A percentile compares a stretch with the other conserved stretches of the same genome.
Evolutionary conservation across 192 early-diverging fungal genomes (phyloP).

Genomic region (Linnemannia schmuckeri): DNA sequence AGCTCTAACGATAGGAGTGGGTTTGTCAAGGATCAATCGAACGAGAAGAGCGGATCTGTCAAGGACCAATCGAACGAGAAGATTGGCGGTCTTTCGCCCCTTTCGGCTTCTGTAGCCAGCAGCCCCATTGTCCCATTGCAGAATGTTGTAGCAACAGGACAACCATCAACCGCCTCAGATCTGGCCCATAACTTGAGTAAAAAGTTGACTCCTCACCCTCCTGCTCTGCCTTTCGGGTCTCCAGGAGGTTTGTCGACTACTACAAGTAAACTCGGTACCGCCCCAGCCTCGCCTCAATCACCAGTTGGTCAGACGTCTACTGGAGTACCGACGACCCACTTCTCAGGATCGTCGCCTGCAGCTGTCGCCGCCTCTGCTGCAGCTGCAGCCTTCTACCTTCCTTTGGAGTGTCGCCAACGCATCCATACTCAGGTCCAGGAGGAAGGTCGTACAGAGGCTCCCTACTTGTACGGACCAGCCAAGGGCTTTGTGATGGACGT

Average conservation of each 20-base stretch:
- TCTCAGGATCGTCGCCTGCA: slow-evolving; percentile 17
- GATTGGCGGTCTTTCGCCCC: not conserved
- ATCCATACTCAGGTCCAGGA: slow-evolving; percentile 49
- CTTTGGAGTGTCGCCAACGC: slow-evolving; percentile 41
- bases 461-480: slow-evolving; percentile 45
- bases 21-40: too few relatives aligned
- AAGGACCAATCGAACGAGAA: too few relatives aligned
- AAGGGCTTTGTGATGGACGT: slow-evolving; percentile 55
- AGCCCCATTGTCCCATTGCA: not conserved
- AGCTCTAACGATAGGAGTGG: not conserved
- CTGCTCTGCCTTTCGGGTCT: not conserved
- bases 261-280: not conserved
- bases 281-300: not conserved
- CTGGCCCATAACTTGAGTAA: not conserved
- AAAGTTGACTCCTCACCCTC: not conserved
- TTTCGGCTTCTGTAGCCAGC: not conserved
- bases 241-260: not conserved
- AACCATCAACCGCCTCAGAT: not conserved
- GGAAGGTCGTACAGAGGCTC: slow-evolving; percentile 34
- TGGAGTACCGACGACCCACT: not conserved
- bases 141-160: not conserved
- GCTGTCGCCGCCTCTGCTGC: slow-evolving; percentile 45
- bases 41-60: not conserved
- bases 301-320: not conserved
- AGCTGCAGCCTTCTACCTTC: slow-evolving; percentile 46